Evolutionary conservation across 2,329 filamentous ascomycete species (phyloP).

Genomic region (Colletotrichum eleusines): DNA sequence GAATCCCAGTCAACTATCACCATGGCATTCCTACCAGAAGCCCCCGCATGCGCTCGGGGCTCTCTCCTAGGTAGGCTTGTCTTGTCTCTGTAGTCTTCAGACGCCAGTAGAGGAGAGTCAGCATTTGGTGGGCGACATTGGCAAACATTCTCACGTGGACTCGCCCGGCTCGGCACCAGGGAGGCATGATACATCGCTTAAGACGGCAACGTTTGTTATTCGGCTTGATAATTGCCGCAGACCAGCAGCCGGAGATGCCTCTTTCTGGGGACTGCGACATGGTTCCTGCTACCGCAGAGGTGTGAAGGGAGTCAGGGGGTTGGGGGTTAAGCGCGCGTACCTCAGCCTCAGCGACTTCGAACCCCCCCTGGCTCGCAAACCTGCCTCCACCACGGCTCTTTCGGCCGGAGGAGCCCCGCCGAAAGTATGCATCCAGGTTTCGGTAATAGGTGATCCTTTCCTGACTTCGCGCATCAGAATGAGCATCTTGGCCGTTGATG

Average conservation of each 20-base stretch:
- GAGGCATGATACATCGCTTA: background rate
- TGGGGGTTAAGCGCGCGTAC: conserved; percentile 6
- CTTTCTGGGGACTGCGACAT: background rate
- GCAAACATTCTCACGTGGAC: background rate
- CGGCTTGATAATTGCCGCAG: background rate
- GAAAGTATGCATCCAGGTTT: background rate
- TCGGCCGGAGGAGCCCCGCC: conserved; percentile 19
- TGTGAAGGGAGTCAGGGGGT: background rate
- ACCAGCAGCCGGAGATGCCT: background rate
- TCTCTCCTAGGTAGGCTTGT: background rate
- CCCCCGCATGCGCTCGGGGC: background rate
- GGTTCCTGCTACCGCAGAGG: conserved; percentile 4
- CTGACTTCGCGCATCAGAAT: background rate
- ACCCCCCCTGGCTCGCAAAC: conserved; percentile 12
- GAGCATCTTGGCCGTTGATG: background rate
- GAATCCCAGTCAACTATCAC: background rate
- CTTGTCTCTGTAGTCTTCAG: background rate
- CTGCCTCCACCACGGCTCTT: background rate
- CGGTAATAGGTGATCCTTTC: background rate
- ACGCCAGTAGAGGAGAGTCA: too few species aligned
- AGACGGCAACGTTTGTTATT: background rate
- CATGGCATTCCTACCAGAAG: conserved; percentile 1
- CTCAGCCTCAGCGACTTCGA: conserved; percentile 31
- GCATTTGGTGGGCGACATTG: background rate
- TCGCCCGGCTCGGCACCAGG: background rate